Evolutionary conservation across 345 rosid genomes (phyloP).

Genomic region (Boechera retrofracta): DNA sequence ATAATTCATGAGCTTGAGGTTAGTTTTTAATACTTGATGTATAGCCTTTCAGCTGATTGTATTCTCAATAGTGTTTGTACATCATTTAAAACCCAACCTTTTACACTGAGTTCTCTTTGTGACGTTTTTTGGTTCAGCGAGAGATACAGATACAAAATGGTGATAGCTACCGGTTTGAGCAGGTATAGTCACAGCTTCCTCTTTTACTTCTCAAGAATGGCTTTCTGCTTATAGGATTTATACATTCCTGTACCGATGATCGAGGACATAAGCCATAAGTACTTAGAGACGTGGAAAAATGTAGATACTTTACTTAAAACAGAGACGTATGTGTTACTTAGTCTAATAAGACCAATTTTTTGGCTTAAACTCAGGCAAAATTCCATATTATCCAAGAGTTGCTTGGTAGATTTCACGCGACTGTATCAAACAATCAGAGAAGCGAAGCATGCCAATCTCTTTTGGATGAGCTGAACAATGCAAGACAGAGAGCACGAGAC

Average conservation of each 20-base stretch:
- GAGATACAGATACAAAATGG: constrained; percentile 80
- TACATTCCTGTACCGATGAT: not conserved
- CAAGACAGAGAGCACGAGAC: constrained; percentile 72
- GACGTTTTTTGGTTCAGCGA: constrained; percentile 59
- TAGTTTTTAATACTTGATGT: constrained; percentile 28
- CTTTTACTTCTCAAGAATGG: constrained; percentile 2
- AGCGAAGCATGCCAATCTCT: constrained; percentile 62
- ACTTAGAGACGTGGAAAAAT: not conserved
- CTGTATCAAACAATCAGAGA: constrained; percentile 53
- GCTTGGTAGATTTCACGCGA: constrained; percentile 80
- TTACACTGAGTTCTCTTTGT: constrained; percentile 18
- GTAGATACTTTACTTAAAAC: not conserved
- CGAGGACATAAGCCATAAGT: not conserved
- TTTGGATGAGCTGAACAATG: constrained; percentile 70
- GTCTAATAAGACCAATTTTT: constrained; percentile 1
- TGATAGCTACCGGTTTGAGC: constrained; percentile 83
- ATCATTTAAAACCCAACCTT: not conserved
- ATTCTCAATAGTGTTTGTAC: constrained; percentile 1
- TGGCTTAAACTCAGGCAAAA: constrained; percentile 64
- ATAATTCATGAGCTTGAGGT: constrained; percentile 96
- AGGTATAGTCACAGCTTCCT: constrained; percentile 53
- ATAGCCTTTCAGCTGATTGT: constrained; percentile 15
- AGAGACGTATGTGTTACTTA: not conserved
- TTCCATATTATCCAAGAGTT: constrained; percentile 92
- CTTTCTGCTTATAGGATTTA: not conserved